Evolutionary conservation across 345 rosid species (phyloP), one percentile per base, ranked within the genome.

Genomic region (Populus euphratica): DNA sequence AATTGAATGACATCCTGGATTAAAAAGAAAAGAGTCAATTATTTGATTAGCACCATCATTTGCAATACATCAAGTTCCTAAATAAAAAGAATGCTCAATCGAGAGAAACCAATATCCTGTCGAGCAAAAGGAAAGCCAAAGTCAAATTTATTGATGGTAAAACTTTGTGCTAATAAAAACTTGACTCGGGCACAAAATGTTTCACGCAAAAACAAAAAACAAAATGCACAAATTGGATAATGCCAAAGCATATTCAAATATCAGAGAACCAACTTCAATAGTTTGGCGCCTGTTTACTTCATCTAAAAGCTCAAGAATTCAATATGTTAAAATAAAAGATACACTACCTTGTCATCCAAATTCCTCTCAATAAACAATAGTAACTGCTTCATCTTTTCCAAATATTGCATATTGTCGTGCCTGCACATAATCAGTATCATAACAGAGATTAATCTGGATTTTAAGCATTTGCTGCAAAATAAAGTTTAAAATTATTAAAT

Each of bases 321-420:
- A 35, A 35, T 73, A 56, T 25, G 23, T 72, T 21, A 65, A 29
- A 49, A 29, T 62, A 39, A 17, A 79, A 23, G 50, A 80, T 52
- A 56, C n/a, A 39, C 25, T 86, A 96, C 99, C 97, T 94, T 92
- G 39, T 86, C 89, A 77, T 88, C 99, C 86, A 96, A 79, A 44
- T 85, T 92, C 85, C 90, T 89, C 76, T 90, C 98, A 56, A 93
- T 83, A 80, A 92, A 96, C 78, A 96, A 69, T 68, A 81, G 92
- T 88, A 96, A 87, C 75, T 96, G 99, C 85, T 92, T 96, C 94
- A 96, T 78, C 77, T 93, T 93, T 77, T 96, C 98, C 86, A 96
- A 81, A 80, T 79, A 85, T 76, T 96, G 92, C 83, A 90, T 89
- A 83, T 91, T 88, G 83, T 96, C 97, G 82, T 96, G 99, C 95